Evolutionary conservation across 495 filamentous ascomycete genomes (phyloP), one percentile per base, ranked within the genome.

Genomic region (Talaromyces wortmannii): DNA sequence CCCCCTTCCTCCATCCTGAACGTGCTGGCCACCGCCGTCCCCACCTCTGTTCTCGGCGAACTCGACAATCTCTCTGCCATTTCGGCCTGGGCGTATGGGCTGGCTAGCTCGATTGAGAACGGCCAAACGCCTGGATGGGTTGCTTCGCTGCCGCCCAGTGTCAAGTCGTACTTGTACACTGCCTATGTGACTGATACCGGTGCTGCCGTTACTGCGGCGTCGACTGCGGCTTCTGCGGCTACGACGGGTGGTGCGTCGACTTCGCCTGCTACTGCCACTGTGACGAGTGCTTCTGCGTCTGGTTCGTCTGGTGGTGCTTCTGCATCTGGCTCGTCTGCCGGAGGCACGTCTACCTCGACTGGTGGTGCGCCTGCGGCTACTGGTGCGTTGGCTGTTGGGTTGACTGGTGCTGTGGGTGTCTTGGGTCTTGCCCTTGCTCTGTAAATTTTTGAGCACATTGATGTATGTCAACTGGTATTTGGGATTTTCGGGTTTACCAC

Each of bases 361-460:
- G 57, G 50, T 29, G 57, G 56, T 59, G 58, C 58, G 30, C 36
- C 36, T 5, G 36, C 36, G 8, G 61, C 58, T 17, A 54, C 61
- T 50, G 59, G 55, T 40, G 52, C 52, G 33, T 32, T 61, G 6
- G 61, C 61, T 2, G 47, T 63, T 33, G 42, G 61, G 16, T 45
- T 63, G 46, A 57, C 55, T 17, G 61, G 58, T 6, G 63, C 59
- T 40, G 63, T 56, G 3, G 63, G 63, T 46, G 58, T 64, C 31
- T 56, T 66, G 16, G 64, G 64, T 45, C 50, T 67, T 53, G 64
- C 62, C 7, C 55, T 67, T 30, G 64, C 62, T 43, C 57, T 67
- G 44, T 67, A 52, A 47, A 13, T 13, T 1, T 13, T 1, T 13
- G 8, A 13, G 36, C 33, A n/a, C 12, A 12, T 12, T 36, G 33